Evolutionary conservation across 192 early-diverging fungal species (phyloP).

Genomic region (Rhizoclosmatium sp.): DNA sequence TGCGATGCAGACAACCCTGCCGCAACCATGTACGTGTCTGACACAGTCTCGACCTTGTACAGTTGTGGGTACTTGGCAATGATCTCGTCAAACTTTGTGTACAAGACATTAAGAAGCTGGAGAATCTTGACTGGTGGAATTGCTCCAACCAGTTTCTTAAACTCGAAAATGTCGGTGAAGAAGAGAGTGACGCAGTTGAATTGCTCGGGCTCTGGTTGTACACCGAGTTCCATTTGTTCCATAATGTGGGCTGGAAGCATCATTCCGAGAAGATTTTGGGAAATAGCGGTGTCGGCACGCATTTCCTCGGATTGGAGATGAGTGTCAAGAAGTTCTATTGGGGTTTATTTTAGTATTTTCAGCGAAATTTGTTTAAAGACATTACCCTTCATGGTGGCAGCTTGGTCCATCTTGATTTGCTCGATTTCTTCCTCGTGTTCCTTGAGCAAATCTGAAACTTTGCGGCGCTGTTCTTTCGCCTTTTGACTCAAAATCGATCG

Average conservation of each 20-base stretch:
- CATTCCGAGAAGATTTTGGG: conserved; percentile 38
- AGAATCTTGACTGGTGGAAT: conserved; percentile 30
- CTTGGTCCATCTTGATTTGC: conserved; percentile 35
- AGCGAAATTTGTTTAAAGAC: background rate
- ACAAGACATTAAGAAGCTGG: conserved; percentile 32
- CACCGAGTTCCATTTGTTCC: conserved; percentile 35
- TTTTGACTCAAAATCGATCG: conserved; percentile 13
- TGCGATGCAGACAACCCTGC: conserved; percentile 26
- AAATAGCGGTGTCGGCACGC: conserved; percentile 24
- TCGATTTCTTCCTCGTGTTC: conserved; percentile 43
- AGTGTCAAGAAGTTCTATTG: conserved; percentile 31
- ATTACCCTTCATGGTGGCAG: conserved; percentile 25
- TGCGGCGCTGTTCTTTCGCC: conserved; percentile 30
- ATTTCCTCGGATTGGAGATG: conserved; percentile 39
- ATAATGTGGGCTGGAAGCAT: conserved; percentile 43
- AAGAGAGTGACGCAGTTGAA: conserved; percentile 31
- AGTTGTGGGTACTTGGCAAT: conserved; percentile 25
- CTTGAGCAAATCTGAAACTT: conserved; percentile 35
- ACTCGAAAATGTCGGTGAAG: conserved; percentile 38
- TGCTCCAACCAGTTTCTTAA: conserved; percentile 23
- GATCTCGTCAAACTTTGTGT: conserved; percentile 29
- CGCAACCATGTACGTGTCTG: conserved; percentile 46
- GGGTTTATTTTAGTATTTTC: background rate
- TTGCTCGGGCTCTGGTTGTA: conserved; percentile 29
- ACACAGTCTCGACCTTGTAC: conserved; percentile 43